Evolutionary conservation across 352 stramenopile species (phyloP), one percentile per base, ranked within the genome.

Genomic region (Pilasporangium apinafurcum): DNA sequence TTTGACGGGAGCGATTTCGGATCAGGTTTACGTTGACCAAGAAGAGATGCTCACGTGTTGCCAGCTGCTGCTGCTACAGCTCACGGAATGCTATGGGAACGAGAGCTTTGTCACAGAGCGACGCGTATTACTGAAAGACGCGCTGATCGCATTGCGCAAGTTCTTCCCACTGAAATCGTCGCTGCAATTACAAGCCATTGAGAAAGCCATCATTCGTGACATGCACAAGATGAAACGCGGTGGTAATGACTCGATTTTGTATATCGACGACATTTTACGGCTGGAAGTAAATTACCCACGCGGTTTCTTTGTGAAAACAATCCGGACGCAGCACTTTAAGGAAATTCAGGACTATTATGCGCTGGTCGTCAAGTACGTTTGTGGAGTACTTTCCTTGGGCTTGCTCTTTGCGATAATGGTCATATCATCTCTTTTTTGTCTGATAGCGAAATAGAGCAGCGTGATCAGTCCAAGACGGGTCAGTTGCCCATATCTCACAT

Each of bases 131-230:
- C 51, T 86, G 22, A 88, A 92, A 44, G 80, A 92, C 35, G 76
- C 75, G 30, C 49, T 92, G 10, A 61, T 86, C 9, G 71, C 73
- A 13, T 34, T 92, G 21, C 59, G 77, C 46, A 89, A 84, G 43
- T 89, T 82, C 46, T 92, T 86, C 44, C 80, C 80, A 9, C 44
- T 87, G 39, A 92, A 92, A 51, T 86, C 73, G 9, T 75, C 76
- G 8, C 49, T 51, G 2, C 80, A 92, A 36, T 48, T 92, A 4
- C 74, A 89, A 33, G 71, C 72, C 1, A 77, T 92, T 7, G 79
- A 92, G 44, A 81, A 87, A 20, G 49, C 75, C 3, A 78, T 89
- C 6, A 83, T 89, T 51, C 67, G 70, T 1, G 77, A 89, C 44
- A 85, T 88, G 67, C 70, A 83, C 59, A 89, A 86, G 54, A 81